phyloP scores from a whole-genome alignment of 192 early-diverging fungal species.

The Backusella tarrabulga region DNA sequence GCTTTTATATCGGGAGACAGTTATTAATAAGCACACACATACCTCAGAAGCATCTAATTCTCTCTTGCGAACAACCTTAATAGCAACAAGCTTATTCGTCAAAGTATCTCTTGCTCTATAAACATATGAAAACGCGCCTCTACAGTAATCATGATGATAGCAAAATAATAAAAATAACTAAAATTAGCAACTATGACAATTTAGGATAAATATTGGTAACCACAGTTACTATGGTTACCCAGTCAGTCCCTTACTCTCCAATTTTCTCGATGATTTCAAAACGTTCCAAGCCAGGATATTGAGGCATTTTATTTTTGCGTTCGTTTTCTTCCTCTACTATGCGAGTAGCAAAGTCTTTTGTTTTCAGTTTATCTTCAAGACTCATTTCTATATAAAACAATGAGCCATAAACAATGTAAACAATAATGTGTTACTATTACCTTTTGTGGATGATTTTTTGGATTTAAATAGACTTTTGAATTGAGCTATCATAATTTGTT shows the following conservation, averaged over 20 bases:
- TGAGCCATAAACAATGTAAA: background rate
- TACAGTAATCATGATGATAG: slow-evolving; percentile 27
- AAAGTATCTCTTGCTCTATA: slow-evolving; percentile 70
- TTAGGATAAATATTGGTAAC: background rate
- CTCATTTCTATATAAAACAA: slow-evolving; percentile 6
- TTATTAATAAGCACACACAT: slow-evolving; percentile 1
- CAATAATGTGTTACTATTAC: background rate
- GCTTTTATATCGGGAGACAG: background rate
- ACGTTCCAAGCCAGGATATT: slow-evolving; percentile 58
- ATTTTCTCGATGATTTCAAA: slow-evolving; percentile 61
- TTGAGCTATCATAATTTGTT: background rate
- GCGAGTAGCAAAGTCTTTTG: slow-evolving; percentile 41
- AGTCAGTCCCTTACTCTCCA: slow-evolving; percentile 59
- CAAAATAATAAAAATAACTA: slow-evolving; percentile 15
- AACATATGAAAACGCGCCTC: slow-evolving; percentile 86
- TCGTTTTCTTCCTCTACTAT: slow-evolving; percentile 54
- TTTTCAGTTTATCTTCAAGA: slow-evolving; percentile 9
- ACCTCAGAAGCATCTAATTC: slow-evolving; percentile 73
- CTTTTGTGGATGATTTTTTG: background rate
- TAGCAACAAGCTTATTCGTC: slow-evolving; percentile 69
- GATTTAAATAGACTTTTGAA: slow-evolving; percentile 10
- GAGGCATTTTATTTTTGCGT: slow-evolving; percentile 47
- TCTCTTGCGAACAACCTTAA: slow-evolving; percentile 80
- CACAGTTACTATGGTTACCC: background rate
- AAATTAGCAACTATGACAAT: background rate